These are phyloP conservation scores for Murraya paniculata DNA, from an alignment of 345 rosid species.

Conservation along the genomic window DNA sequence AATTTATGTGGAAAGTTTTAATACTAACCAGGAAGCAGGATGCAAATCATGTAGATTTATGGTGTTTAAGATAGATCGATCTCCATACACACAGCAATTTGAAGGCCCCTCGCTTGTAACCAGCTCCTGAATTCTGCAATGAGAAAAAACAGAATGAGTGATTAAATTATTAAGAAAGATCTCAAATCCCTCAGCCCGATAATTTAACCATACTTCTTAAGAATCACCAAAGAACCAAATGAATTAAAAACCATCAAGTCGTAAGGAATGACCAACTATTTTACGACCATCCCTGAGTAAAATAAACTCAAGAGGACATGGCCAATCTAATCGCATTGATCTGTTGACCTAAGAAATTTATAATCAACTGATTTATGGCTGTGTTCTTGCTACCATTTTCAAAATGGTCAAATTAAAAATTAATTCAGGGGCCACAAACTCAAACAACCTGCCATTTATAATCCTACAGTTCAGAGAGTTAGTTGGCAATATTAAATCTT, in stretches of 20 bases:
- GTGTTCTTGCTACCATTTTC: background rate
- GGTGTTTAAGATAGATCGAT: conserved; percentile 35
- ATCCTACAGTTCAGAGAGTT: background rate
- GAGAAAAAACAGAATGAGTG: background rate
- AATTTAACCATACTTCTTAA: background rate
- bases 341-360: background rate
- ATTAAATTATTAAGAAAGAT: background rate
- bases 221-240: background rate
- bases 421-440: background rate
- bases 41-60: conserved; percentile 41
- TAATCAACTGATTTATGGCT: background rate
- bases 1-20: background rate
- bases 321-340: background rate
- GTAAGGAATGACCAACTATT: background rate
- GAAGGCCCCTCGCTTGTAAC: conserved; percentile 28
- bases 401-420: background rate
- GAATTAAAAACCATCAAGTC: background rate
- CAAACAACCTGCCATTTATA: background rate
- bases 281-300: background rate
- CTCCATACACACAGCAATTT: conserved; percentile 39
- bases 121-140: conserved; percentile 51
- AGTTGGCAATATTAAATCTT: background rate
- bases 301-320: background rate
- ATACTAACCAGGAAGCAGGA: conserved; percentile 56
- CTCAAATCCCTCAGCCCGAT: background rate